Base-by-base conservation (phyloP, 257 asterid species). In the Orobanche coerulescens region DNA sequence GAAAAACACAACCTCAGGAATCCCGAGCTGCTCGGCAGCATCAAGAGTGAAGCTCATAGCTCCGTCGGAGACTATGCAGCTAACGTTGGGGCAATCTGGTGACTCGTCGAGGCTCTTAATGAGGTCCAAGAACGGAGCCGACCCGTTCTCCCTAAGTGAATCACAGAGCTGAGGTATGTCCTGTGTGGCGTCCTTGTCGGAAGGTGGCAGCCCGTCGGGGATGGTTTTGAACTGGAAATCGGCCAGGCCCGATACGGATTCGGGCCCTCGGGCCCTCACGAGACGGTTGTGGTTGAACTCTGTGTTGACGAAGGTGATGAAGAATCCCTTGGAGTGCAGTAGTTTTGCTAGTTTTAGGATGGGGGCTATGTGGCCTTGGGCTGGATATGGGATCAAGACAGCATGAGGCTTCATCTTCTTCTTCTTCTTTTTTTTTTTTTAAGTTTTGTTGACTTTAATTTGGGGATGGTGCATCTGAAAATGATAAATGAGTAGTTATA, bases 331-430 rank as follows among this genome's bases (percentile, higher is more conserved):
- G 2, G 78, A 70, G 43, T 85, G 81, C 2, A 85, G 48, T 0
- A 82, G 68, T 52, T 83, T 85, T 60, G 94, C 90, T 1, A 85
- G 36, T 61, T 74, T 69, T 0, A 82, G 75, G 11, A 85, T n/a
- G 0, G 94, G 94, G 76, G 74, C 75, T 2, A 85, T 79, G 68
- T 82, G 91, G 16, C 94, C 94, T 34, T 85, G 94, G 3, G 91
- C 91, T 3, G 95, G 95, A 22, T 77, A 85, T 22, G 95, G 91
- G 48, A 85, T 75, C 2, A 78, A 24, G 0, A 80, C 75, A 4
- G 84, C 88, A 25, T 85, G 94, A 36, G 88, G 79, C 79, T 82
- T 72, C 81, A 73, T 78, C 20, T 63, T 57, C 12, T 1, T 22
- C 42, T 15, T 8, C 9, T 9, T 10, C 7, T 20, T 2, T 0